Evolutionary conservation across 106 monocot species (phyloP).

Genomic region (Dactylorhiza incarnata): DNA sequence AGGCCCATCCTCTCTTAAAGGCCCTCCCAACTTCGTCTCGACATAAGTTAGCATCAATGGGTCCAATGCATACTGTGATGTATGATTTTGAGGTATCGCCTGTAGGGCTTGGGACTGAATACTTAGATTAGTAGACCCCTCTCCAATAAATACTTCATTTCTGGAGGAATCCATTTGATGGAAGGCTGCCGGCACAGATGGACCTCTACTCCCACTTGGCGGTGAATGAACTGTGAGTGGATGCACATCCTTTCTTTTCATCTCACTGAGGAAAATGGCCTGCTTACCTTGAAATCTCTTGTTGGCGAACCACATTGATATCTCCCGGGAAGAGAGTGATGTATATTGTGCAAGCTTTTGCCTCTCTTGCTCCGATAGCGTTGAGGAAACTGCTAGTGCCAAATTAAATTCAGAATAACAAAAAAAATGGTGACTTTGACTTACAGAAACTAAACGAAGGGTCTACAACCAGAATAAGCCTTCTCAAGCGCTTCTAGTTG

Average conservation of each 20-base stretch:
- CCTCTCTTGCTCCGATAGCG: constrained; percentile 1
- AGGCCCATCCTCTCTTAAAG: not conserved
- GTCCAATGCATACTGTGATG: not conserved
- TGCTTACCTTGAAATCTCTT: constrained; percentile 3
- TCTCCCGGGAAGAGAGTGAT: not conserved
- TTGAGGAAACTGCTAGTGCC: constrained; percentile 1
- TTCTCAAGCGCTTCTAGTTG: not conserved
- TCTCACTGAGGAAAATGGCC: not conserved
- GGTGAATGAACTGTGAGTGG: not conserved
- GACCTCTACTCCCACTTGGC: not conserved
- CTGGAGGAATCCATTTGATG: not conserved
- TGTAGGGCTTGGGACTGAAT: not conserved
- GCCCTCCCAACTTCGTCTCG: constrained; percentile 4
- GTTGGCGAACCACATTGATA: constrained; percentile 7
- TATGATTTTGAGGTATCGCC: not conserved
- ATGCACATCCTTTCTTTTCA: not conserved
- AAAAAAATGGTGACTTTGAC: not conserved
- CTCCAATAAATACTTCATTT: not conserved
- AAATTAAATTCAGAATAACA: not conserved
- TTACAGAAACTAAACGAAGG: not conserved
- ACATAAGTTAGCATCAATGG: not conserved
- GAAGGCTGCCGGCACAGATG: not conserved
- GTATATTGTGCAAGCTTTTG: not conserved
- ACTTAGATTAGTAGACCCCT: not conserved
- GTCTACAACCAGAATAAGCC: not conserved